Evolutionary conservation across 768 basidiomycete species (phyloP).

Genomic region (Hygrocybe punicea): DNA sequence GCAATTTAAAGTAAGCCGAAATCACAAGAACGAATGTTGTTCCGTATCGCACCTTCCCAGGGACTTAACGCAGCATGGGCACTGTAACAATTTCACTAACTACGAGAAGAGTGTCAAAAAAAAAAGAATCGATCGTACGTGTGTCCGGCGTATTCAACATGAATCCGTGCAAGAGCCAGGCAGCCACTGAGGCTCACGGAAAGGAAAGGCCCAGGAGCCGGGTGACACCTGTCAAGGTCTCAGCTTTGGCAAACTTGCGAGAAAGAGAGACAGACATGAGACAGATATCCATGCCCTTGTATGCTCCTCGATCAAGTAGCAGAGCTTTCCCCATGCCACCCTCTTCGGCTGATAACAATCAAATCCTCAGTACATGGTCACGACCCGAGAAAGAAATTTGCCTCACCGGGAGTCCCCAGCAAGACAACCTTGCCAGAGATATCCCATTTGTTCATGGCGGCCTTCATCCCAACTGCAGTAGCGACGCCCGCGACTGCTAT

Average conservation of each 20-base stretch:
- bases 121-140: slow-evolving; percentile 45
- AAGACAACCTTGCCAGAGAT: slow-evolving; percentile 68
- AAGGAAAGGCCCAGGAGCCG: slow-evolving; percentile 70
- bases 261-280: slow-evolving; percentile 51
- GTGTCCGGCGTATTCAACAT: slow-evolving; percentile 68
- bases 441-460: slow-evolving; percentile 55
- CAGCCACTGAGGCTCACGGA: slow-evolving; percentile 63
- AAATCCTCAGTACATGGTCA: not conserved
- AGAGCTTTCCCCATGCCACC: slow-evolving; percentile 69
- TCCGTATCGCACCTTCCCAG: slow-evolving; percentile 54
- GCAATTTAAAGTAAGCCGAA: no score
- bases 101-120: not conserved
- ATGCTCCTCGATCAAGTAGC: slow-evolving; percentile 68
- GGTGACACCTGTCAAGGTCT: slow-evolving; percentile 60
- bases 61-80: slow-evolving; percentile 78
- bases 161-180: slow-evolving; percentile 58
- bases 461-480: slow-evolving; percentile 65
- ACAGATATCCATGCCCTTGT: slow-evolving; percentile 73
- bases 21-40: not conserved
- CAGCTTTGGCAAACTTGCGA: not conserved
- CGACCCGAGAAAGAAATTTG: not conserved
- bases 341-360: slow-evolving; percentile 59
- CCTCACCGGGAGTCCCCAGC: slow-evolving; percentile 73
- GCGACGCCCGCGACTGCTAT: slow-evolving; percentile 76
- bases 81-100: slow-evolving; percentile 32